These are phyloP conservation scores for Fusarium palustre DNA, from an alignment of 2,329 filamentous ascomycete genomes.

Conservation along the genomic window DNA sequence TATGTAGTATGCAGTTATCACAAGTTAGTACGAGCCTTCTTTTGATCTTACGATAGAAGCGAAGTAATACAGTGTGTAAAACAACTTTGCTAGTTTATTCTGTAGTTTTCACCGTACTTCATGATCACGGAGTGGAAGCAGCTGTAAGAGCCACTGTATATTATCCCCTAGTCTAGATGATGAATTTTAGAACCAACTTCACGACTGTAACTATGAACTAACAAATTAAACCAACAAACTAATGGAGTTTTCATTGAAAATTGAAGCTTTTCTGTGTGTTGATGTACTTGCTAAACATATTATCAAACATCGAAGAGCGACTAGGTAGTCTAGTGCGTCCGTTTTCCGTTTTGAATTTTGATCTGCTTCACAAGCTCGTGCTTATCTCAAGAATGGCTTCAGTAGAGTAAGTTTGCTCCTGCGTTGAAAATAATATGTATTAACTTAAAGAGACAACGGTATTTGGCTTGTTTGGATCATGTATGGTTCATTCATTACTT, in stretches of 20 bases:
- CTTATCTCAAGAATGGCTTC: background rate
- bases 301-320: background rate
- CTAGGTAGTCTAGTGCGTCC: background rate
- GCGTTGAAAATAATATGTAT: background rate
- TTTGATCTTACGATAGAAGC: background rate
- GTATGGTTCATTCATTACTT: background rate
- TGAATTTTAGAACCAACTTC: background rate
- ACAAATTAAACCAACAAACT: fast-evolving
- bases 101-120: background rate
- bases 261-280: background rate
- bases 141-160: background rate
- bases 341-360: background rate
- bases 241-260: background rate
- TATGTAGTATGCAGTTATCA: background rate
- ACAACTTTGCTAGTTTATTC: background rate
- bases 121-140: background rate
- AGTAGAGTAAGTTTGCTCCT: background rate
- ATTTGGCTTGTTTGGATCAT: background rate
- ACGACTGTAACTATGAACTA: background rate
- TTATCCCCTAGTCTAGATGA: background rate
- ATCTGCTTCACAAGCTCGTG: background rate
- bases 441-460: background rate
- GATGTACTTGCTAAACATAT: background rate
- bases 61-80: background rate
- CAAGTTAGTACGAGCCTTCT: background rate